A percentile compares a stretch with the other conserved stretches of the same genome.
These are phyloP conservation scores for Butyriboletus regius DNA, from an alignment of 1,284 basidiomycete genomes.

Conservation along the genomic window DNA sequence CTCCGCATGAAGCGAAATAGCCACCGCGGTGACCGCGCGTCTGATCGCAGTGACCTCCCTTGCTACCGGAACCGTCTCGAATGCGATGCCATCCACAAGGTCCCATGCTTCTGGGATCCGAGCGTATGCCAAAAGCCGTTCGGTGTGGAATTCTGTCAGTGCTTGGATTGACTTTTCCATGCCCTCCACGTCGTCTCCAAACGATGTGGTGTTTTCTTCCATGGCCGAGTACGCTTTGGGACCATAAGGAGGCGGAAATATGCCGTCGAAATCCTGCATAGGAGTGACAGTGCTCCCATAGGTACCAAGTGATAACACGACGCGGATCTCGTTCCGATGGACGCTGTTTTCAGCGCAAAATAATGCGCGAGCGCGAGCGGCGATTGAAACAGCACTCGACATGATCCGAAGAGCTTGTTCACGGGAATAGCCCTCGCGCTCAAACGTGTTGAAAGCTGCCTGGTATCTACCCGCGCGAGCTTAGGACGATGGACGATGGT, in stretches of 20 bases:
- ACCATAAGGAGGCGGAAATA: slow-evolving; percentile 71
- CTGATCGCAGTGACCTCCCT: slow-evolving; percentile 64
- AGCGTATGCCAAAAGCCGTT: slow-evolving; percentile 53
- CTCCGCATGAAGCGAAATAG: slow-evolving; percentile 3
- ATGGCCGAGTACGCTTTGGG: slow-evolving; percentile 39
- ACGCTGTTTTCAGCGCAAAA: slow-evolving; percentile 29
- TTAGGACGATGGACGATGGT: not conserved
- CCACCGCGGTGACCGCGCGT: slow-evolving; percentile 35
- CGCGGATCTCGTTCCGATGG: slow-evolving; percentile 29
- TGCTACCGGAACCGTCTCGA: slow-evolving; percentile 71
- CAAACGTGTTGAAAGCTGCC: slow-evolving; percentile 51
- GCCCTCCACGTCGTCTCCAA: slow-evolving; percentile 31
- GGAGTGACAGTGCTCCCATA: slow-evolving; percentile 64
- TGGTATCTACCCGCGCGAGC: slow-evolving; percentile 49
- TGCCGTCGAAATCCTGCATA: slow-evolving; percentile 67
- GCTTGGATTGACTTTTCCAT: slow-evolving; percentile 41
- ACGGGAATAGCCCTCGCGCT: slow-evolving; percentile 44
- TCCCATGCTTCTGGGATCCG: slow-evolving; percentile 47
- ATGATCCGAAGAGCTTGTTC: slow-evolving; percentile 45
- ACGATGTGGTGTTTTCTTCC: slow-evolving; percentile 39
- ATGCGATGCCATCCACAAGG: slow-evolving; percentile 59
- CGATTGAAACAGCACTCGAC: slow-evolving; percentile 50
- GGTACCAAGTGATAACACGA: slow-evolving; percentile 68
- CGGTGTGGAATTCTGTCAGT: slow-evolving; percentile 61
- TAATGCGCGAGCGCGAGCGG: slow-evolving; percentile 39